Conservation (phyloP, 371 early-diverging fungal genomes). For the Synchytrium microbalum region DNA sequence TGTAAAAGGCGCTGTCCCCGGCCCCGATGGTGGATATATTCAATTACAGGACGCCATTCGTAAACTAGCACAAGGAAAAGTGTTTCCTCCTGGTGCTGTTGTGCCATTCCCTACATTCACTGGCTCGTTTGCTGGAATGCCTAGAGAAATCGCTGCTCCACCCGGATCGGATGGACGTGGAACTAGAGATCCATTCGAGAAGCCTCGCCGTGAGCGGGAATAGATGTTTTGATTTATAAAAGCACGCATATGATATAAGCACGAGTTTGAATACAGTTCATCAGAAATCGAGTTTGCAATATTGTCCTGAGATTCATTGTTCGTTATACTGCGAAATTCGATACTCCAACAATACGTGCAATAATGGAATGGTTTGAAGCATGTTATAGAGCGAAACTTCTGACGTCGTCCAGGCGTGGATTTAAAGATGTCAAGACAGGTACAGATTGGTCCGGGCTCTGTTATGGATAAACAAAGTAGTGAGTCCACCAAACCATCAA, state of each 20-base stretch:
- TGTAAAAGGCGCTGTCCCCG: constrained; percentile 89
- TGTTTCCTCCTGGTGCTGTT: constrained; percentile 27
- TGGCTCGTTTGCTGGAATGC: constrained; percentile 15
- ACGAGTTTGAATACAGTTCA: no score
- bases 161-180: constrained; percentile 12
- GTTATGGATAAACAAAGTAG: no score
- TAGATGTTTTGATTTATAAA: neutral
- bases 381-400: no score
- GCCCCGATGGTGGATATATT: constrained; percentile 75
- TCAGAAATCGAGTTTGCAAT: no score
- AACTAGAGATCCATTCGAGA: constrained; percentile 22
- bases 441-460: no score
- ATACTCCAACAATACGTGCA: no score
- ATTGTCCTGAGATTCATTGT: no score
- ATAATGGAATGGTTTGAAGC: no score
- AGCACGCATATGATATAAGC: neutral
- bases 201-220: constrained; percentile 21
- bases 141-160: constrained; percentile 29
- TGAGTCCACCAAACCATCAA: no score
- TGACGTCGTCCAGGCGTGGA: no score
- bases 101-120: constrained; percentile 44
- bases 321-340: no score
- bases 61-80: constrained; percentile 34
- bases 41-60: constrained; percentile 81
- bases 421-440: no score